Conservation (phyloP, 2,329 filamentous ascomycete species). For the Coniochaeta prunicola region DNA sequence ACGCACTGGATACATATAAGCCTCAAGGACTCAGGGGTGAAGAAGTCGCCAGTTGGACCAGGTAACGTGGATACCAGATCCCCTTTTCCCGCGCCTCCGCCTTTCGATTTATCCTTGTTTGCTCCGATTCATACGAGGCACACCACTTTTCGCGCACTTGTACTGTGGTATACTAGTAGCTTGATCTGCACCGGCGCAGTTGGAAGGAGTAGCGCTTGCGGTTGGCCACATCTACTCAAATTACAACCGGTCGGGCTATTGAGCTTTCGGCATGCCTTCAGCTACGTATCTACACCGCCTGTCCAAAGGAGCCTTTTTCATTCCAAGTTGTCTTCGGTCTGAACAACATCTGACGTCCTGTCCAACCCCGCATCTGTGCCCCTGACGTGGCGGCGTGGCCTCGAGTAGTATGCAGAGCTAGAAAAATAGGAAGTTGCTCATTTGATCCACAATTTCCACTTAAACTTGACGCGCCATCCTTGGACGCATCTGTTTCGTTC, state of each 20-base stretch:
- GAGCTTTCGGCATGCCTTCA: not conserved
- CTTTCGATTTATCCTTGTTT: not conserved
- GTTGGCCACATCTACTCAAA: not conserved
- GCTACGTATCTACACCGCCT: too few relatives aligned
- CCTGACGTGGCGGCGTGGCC: not conserved
- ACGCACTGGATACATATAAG: not conserved
- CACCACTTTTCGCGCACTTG: too few relatives aligned
- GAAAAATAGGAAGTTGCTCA: not conserved
- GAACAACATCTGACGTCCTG: not conserved
- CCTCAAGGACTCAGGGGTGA: not conserved
- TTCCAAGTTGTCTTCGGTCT: not conserved
- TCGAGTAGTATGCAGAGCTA: not conserved
- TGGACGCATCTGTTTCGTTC: not conserved
- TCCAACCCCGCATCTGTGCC: not conserved
- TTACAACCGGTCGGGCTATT: not conserved
- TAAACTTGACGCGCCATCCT: not conserved
- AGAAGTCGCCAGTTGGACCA: not conserved
- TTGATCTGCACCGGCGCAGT: too few relatives aligned
- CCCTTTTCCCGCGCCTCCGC: not conserved
- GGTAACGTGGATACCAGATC: not conserved
- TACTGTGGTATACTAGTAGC: too few relatives aligned
- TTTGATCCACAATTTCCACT: not conserved
- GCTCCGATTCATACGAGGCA: not conserved
- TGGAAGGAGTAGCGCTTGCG: too few relatives aligned
- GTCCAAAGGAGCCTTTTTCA: not conserved